Base-by-base conservation (phyloP, 1,284 basidiomycete species). In the Cryptococcus neoformans region DNA sequence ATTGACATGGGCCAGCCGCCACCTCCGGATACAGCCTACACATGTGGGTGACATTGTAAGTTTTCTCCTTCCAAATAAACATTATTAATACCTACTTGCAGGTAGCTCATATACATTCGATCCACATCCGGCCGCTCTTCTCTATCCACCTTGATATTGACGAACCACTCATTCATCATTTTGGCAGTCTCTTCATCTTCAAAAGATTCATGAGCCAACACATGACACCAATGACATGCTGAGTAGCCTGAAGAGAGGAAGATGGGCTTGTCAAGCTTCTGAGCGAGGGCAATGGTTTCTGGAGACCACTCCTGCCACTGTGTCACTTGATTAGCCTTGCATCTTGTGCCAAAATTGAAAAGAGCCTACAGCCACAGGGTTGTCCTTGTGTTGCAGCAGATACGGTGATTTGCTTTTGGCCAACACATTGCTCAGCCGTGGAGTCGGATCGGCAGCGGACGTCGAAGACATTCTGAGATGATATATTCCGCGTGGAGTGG, bases 51-150 rank as follows among this genome's bases (percentile, higher is more conserved):
- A 37, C 48, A 46, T n/a, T 47, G 4, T 21, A 21, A n/a, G n/a
- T 21, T 21, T 21, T 21, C 21, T 14, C 4, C 37, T 14, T 44
- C 14, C 37, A 39, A 4, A 17, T 16, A 38, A 16, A 54, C 36
- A 36, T 44, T 36, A 2, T 36, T n/a, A 42, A 40, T 50, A 17
- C 17, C 34, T 39, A 67, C 66, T 59, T 80, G 79, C 2, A 81
- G 67, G 67, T 79, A 80, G 2, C 69, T 77, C 80, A 81, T 81
- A 62, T 81, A 81, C 28, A 81, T 58, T 28, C 79, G 62, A 60
- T 81, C 80, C 6, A 81, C 79, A 58, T 81, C 80, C 1, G 80
- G 80, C 36, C 80, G 62, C 55, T 81, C 80, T 58, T 81, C 80
- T 41, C 80, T 67, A 59, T 81, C 80, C 14, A 80, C 77, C 64